Conservation (phyloP, 1,284 basidiomycete species). For the Stygiomarasmius scandens region DNA sequence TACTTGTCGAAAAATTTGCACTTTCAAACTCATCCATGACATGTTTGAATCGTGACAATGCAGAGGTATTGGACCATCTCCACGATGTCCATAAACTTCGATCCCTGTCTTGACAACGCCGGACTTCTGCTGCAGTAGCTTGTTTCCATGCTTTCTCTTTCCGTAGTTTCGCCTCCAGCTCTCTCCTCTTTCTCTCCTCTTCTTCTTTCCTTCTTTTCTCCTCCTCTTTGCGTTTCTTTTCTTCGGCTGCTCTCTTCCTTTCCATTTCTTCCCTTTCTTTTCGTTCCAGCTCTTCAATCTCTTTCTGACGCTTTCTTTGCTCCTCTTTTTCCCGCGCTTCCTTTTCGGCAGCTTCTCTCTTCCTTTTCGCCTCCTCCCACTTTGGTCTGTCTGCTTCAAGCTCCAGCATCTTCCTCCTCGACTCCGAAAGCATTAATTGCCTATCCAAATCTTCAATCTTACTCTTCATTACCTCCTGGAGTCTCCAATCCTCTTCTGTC, state of each 20-base stretch:
- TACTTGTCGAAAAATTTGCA: background rate
- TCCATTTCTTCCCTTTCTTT: background rate
- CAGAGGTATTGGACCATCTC: background rate
- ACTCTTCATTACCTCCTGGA: background rate
- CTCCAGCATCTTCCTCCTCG: background rate
- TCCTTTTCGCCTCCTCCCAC: background rate
- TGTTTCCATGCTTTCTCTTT: background rate
- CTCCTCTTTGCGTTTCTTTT: background rate
- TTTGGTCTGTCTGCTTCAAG: background rate
- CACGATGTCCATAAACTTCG: background rate
- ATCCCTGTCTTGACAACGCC: background rate
- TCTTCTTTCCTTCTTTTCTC: background rate
- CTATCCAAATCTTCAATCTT: background rate
- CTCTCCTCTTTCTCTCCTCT: background rate
- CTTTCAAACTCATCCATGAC: slow-evolving; percentile 3
- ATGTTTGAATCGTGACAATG: background rate
- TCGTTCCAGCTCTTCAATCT: background rate
- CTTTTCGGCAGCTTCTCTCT: background rate
- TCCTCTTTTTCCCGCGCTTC: background rate
- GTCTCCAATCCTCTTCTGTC: background rate
- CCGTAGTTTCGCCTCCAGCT: background rate
- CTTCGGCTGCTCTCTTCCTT: background rate
- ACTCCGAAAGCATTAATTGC: background rate
- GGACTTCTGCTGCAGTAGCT: background rate
- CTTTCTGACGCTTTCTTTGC: background rate